Evolutionary conservation across 1,139 yeast species (phyloP), one percentile per base, ranked within the genome.

Genomic region (Kodamaea sp.): DNA sequence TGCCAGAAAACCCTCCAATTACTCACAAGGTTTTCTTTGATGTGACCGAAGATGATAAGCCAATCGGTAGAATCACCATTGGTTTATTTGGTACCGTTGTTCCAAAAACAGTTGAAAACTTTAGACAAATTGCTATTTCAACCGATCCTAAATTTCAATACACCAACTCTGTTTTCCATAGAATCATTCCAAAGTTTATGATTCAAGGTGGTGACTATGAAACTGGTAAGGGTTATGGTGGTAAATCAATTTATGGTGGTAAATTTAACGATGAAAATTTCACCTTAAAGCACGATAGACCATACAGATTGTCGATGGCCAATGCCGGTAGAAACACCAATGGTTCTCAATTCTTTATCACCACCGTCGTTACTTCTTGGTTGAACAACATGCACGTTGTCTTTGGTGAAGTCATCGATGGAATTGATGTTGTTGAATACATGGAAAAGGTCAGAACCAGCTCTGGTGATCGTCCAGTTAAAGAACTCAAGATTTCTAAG

Each of bases 21-120:
- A 84, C 92, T 50, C 70, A 77, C 62, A 83, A 81, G 64, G 96
- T 92, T 27, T 92, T 69, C 67, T 88, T 92, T 53, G 97, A 92
- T 57, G 73, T 92, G 48, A 75, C 82, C 45, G 89, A 86, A 57
- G 96, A 87, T 45, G 95, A 84, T 39, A 70, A 79, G 58, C 67
- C 74, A 27, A 58, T 82, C 38, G 94, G 92, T n/a, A 72, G 79
- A 41, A 67, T 84, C 46, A 77, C 79, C 44, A 65, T 84, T 50
- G 94, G 90, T 0, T 64, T 84, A 43, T 84, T 80, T 54, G 92
- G 90, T 24, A 68, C 79, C 1, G 76, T 78, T 40, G 81, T 75
- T 25, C 83, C 83, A 42, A 77, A 73, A 53, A 78, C 83, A 10
- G 80, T 63, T 31, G 79, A 78, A 52, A 78, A 78, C 62, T 78